Evolutionary conservation across 2,329 filamentous ascomycete genomes (phyloP).

Genomic region (Hypoxylon sp.): DNA sequence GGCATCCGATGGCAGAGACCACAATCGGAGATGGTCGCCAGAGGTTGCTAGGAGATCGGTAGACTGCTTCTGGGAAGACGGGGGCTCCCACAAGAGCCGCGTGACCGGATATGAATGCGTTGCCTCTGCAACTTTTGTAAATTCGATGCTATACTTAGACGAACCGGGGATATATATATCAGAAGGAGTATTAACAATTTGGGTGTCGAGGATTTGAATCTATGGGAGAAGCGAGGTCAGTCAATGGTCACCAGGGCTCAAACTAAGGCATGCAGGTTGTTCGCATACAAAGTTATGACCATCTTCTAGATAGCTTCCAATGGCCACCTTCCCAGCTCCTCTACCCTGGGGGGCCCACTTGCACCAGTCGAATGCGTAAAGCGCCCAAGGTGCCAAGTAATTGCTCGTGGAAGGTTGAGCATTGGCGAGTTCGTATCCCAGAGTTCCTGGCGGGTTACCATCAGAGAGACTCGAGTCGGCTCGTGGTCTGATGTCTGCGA

Average conservation of each 20-base stretch:
- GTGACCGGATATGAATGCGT: constrained; percentile 99
- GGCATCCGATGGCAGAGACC: constrained; percentile 85
- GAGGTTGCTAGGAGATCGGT: constrained; percentile 96
- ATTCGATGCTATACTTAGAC: constrained; percentile 85
- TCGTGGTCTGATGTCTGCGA: constrained; percentile 91
- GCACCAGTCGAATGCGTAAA: constrained; percentile 99
- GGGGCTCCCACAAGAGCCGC: constrained; percentile 94
- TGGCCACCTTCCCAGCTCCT: constrained; percentile 90
- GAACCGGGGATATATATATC: constrained; percentile 78
- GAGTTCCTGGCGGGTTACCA: constrained; percentile 73
- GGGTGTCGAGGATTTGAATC: constrained; percentile 97
- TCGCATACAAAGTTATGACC: constrained; percentile 92
- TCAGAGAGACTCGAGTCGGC: constrained; percentile 87
- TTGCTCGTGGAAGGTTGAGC: constrained; percentile 84
- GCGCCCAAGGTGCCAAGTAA: constrained; percentile 93
- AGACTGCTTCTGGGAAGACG: constrained; percentile 93
- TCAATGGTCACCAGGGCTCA: constrained; percentile 30
- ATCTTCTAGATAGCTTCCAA: constrained; percentile 97
- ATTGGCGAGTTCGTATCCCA: constrained; percentile 76
- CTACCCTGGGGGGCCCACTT: constrained; percentile 91
- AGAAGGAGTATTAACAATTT: constrained; percentile 78
- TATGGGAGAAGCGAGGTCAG: constrained; percentile 56
- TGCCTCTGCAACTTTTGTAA: constrained; percentile 93
- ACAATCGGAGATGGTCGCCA: constrained; percentile 92
- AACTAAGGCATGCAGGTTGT: constrained; percentile 3